Base-by-base conservation (phyloP, 2,329 filamentous ascomycete species). In the Eurotiales sp. region DNA sequence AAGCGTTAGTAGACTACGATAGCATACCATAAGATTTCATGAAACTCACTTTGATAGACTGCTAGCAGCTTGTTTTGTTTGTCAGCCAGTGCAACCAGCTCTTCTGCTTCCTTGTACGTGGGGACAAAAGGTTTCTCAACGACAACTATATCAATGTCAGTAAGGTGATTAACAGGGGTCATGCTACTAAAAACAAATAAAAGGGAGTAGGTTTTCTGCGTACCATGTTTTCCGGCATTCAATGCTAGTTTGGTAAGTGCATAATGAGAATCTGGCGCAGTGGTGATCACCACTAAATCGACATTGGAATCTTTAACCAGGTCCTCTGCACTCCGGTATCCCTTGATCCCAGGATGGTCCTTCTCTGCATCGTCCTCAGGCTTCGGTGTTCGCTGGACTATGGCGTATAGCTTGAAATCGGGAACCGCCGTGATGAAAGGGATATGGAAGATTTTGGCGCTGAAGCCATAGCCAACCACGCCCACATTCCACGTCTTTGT, bases 111-210 rank as follows among this genome's bases (percentile, higher is more conserved):
- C 52, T 80, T 75, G 1, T 80, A 75, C 1, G 84, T 87, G 17
- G 87, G 85, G 11, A 88, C 86, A 65, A 92, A 92, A 2, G 88
- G 88, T 74, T 92, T 92, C 74, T 92, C 88, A 44, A 87, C 85
- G 47, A 92, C 75, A 22, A 91, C 85, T 75, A 48, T 15, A 53
- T 40, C 15, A 8, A 17, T 44, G 14, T 47, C n/a, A 40, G 34
- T 23, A 25, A 3, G 7, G 8, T 3, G 8, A 17, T 17, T 7
- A 6, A 36, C 34, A 19, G n/a, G n/a, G n/a, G n/a, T n/a, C n/a
- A n/a, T n/a, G n/a, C n/a, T n/a, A n/a, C n/a, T n/a, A n/a, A n/a
- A 19, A n/a, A 7, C 32, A 36, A 25, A 29, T 39, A 22, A 15
- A 19, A 27, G 21, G 30, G 10, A 12, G 8, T 11, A n/a, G 17